These are phyloP conservation scores for Boletus eberwhitei DNA, from an alignment of 768 basidiomycete species.

Conservation along the genomic window DNA sequence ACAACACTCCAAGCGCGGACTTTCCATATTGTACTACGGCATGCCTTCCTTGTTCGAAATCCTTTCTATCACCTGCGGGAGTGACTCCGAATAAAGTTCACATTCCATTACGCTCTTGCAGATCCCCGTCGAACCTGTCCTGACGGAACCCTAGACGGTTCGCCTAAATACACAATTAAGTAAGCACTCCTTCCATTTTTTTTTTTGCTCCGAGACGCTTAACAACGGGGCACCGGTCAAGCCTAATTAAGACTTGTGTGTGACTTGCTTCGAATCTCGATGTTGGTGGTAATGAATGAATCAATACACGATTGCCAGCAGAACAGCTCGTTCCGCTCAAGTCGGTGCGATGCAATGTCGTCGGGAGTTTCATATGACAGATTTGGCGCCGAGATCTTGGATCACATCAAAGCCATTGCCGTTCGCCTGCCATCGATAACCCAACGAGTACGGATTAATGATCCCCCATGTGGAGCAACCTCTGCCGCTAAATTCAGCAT, in stretches of 20 bases:
- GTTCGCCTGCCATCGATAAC: constrained; percentile 22
- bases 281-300: constrained; percentile 20
- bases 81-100: constrained; percentile 13
- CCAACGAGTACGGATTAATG: constrained; percentile 23
- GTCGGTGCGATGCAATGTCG: constrained; percentile 21
- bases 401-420: constrained; percentile 12
- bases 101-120: constrained; percentile 2
- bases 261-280: constrained; percentile 19
- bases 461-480: constrained; percentile 19
- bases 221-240: constrained; percentile 12
- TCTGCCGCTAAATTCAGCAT: constrained; percentile 16
- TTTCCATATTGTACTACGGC: no score
- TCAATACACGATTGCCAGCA: constrained; percentile 19
- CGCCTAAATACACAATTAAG: constrained; percentile 25
- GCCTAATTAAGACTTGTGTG: constrained; percentile 10
- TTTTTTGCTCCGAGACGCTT: constrained; percentile 24
- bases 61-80: not conserved
- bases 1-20: no score
- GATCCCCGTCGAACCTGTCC: constrained; percentile 26
- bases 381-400: constrained; percentile 15
- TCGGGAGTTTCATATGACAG: constrained; percentile 6
- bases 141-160: constrained; percentile 15
- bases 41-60: no score
- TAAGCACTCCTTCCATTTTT: constrained; percentile 31
- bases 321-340: constrained; percentile 18